These are phyloP conservation scores for Tricholoma sp. DNA, from an alignment of 768 basidiomycete genomes.

Conservation along the genomic window DNA sequence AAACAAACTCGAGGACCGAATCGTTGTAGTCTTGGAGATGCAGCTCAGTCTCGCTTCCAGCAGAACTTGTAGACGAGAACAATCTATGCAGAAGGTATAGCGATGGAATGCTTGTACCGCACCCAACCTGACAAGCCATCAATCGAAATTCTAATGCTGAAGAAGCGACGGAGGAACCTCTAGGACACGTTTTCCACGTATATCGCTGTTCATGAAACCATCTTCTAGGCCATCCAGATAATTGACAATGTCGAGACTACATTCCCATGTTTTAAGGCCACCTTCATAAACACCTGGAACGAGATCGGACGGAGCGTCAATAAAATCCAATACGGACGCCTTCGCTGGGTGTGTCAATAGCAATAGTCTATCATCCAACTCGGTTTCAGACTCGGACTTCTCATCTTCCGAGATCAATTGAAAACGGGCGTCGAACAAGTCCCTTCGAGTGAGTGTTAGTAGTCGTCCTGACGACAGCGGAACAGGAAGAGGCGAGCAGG, in stretches of 20 bases:
- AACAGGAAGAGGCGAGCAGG: slow-evolving; percentile 69
- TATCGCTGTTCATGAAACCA: slow-evolving; percentile 9
- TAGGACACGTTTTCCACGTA: slow-evolving; percentile 51
- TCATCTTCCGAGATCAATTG: slow-evolving; percentile 88
- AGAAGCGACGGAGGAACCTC: slow-evolving; percentile 52
- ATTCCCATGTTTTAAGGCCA: slow-evolving; percentile 98
- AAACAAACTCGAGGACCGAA: slow-evolving; percentile 73
- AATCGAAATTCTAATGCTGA: neutral
- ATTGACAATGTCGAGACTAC: slow-evolving; percentile 79
- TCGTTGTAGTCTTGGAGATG: slow-evolving; percentile 92
- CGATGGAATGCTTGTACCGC: slow-evolving; percentile 87
- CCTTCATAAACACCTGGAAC: slow-evolving; percentile 93
- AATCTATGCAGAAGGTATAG: slow-evolving; percentile 64
- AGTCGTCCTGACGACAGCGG: slow-evolving; percentile 33
- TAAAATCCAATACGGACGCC: slow-evolving; percentile 47
- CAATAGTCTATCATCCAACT: slow-evolving; percentile 19
- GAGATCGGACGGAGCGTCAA: slow-evolving; percentile 85
- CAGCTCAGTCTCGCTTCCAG: slow-evolving; percentile 39
- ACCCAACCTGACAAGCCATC: slow-evolving; percentile 63
- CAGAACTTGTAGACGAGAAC: slow-evolving; percentile 30
- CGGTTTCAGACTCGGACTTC: too few species aligned
- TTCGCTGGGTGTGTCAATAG: slow-evolving; percentile 4
- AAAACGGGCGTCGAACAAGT: slow-evolving; percentile 95
- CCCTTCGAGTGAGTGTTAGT: slow-evolving; percentile 62
- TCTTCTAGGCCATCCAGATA: slow-evolving; percentile 42